These are phyloP conservation scores for Chamaecyparis obtusa DNA, from an alignment of 75 land plant species.

Conservation along the genomic window DNA sequence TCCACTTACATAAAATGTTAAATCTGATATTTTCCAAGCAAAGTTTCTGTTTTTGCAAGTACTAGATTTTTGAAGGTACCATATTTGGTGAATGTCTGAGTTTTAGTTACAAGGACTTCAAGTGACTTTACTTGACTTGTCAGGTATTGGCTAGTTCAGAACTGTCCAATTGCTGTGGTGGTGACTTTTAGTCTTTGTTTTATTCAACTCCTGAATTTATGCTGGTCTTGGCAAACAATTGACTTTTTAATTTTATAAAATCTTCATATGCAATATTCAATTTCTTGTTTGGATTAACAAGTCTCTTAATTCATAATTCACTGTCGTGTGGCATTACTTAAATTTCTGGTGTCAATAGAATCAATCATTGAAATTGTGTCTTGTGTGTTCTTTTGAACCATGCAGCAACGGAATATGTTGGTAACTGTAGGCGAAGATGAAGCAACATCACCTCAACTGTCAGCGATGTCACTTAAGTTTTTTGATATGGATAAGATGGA, in stretches of 20 bases:
- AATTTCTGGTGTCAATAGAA: neutral
- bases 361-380: neutral
- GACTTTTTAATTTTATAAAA: neutral
- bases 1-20: too few relatives aligned
- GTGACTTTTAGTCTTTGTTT: neutral
- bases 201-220: neutral
- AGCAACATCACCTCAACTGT: slow-evolving; percentile 48
- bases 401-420: slow-evolving; percentile 84
- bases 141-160: neutral
- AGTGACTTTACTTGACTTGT: neutral
- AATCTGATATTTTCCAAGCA: too few relatives aligned
- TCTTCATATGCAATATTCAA: neutral
- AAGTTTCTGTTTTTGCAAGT: too few relatives aligned
- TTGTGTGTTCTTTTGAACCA: neutral
- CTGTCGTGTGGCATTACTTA: neutral
- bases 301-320: neutral
- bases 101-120: too few relatives aligned
- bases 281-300: neutral
- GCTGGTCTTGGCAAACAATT: neutral
- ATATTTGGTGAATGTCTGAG: too few relatives aligned
- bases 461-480: slow-evolving; percentile 68
- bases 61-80: too few relatives aligned
- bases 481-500: slow-evolving; percentile 92
- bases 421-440: slow-evolving; percentile 95
- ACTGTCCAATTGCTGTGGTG: neutral